Evolutionary conservation across 2,329 filamentous ascomycete species (phyloP).

Genomic region (Fusarium lyarnte): DNA sequence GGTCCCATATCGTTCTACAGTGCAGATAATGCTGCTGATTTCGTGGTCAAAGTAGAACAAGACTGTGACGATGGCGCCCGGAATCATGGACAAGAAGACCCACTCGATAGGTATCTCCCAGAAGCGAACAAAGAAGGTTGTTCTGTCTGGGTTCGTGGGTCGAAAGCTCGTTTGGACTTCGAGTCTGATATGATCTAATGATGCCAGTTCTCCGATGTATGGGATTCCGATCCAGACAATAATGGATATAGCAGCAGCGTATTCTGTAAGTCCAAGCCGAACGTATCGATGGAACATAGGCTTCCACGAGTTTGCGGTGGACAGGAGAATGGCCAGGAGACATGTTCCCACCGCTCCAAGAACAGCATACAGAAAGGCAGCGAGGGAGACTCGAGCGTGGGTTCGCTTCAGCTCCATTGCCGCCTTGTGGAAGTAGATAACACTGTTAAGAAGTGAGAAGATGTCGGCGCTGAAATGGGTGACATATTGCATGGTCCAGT

Average conservation of each 20-base stretch:
- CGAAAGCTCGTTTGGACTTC: constrained; percentile 64
- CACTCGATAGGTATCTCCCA: constrained; percentile 68
- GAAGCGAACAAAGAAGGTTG: constrained; percentile 69
- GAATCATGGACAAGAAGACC: constrained; percentile 70
- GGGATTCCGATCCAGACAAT: constrained; percentile 72
- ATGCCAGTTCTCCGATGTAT: constrained; percentile 66
- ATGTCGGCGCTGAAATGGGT: constrained; percentile 74
- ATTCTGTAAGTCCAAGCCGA: constrained; percentile 69
- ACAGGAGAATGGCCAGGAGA: constrained; percentile 68
- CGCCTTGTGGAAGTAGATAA: constrained; percentile 76
- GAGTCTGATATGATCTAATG: constrained; percentile 67
- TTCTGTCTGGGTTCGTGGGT: constrained; percentile 64
- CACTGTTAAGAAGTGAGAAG: constrained; percentile 72
- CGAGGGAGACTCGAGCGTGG: constrained; percentile 64
- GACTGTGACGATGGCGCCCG: constrained; percentile 70
- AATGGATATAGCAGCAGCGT: constrained; percentile 73
- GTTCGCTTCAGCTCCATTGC: constrained; percentile 70
- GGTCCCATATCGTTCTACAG: constrained; percentile 67
- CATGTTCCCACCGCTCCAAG: constrained; percentile 72
- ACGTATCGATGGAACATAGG: constrained; percentile 70
- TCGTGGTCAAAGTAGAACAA: constrained; percentile 79
- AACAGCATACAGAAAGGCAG: constrained; percentile 71
- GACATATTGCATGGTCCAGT: constrained; percentile 77
- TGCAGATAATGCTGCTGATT: constrained; percentile 75
- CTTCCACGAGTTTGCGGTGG: constrained; percentile 69